Percentiles rank a stretch among this genome's conserved stretches.
Evolutionary conservation across 1,139 yeast genomes (phyloP).

Genomic region (Blastobotrys ciferrii): DNA sequence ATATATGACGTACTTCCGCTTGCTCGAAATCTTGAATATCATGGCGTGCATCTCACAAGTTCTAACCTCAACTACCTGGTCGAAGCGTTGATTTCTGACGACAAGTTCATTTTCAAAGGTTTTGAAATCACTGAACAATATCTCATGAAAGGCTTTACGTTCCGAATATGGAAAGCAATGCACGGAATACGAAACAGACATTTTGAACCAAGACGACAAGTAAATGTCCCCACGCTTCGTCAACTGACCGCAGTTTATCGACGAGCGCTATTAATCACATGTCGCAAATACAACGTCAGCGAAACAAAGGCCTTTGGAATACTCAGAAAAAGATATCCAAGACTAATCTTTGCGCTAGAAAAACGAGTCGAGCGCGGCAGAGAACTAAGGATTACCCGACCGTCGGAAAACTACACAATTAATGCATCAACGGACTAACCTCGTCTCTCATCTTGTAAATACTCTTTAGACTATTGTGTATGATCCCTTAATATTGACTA

Average conservation of each 20-base stretch:
- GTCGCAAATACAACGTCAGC: neutral
- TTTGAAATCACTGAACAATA: conserved; percentile 40
- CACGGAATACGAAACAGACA: neutral
- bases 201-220: conserved; percentile 1
- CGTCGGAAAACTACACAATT: neutral
- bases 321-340: conserved; percentile 3
- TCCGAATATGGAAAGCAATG: conserved; percentile 4
- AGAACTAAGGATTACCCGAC: neutral
- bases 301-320: conserved; percentile 1
- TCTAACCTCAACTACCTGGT: conserved; percentile 39
- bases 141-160: conserved; percentile 40
- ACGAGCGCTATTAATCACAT: neutral
- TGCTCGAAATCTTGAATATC: conserved; percentile 33
- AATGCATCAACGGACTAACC: neutral
- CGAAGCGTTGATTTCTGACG: conserved; percentile 34
- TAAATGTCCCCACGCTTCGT: conserved; percentile 1
- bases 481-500: neutral
- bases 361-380: conserved; percentile 3
- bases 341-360: conserved; percentile 1
- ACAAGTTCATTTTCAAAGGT: conserved; percentile 37
- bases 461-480: neutral
- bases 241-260: conserved; percentile 1
- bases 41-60: conserved; percentile 42
- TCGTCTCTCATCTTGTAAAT: neutral
- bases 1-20: conserved; percentile 31